A percentile compares a stretch with the other conserved stretches of the same genome.
These are phyloP conservation scores for Centaurea solstitialis DNA, from an alignment of 129 eudicot species.

Conservation along the genomic window DNA sequence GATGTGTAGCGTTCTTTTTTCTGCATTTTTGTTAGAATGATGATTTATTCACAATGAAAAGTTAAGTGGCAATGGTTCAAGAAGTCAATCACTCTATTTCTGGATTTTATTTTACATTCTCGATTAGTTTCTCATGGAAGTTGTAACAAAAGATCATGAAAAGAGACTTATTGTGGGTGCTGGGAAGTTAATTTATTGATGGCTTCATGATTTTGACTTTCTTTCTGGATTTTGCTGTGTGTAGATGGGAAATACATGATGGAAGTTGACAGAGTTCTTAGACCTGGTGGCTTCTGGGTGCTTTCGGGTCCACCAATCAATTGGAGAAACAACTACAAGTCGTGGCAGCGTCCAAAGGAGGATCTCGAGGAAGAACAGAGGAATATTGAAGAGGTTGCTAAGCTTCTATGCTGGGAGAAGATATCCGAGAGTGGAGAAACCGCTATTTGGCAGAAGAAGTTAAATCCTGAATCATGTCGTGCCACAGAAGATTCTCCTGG, in stretches of 20 bases:
- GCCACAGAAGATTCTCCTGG: slow-evolving; percentile 43
- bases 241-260: slow-evolving; percentile 88
- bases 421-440: slow-evolving; percentile 76
- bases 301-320: slow-evolving; percentile 97
- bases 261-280: slow-evolving; percentile 97
- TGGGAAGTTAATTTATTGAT: background rate
- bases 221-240: background rate
- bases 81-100: background rate
- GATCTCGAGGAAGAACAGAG: slow-evolving; percentile 83
- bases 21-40: background rate
- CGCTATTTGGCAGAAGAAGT: slow-evolving; percentile 68
- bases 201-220: slow-evolving; percentile 5
- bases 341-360: slow-evolving; percentile 92
- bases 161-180: background rate
- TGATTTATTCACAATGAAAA: background rate
- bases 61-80: background rate
- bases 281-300: slow-evolving; percentile 99
- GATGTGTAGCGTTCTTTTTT: background rate
- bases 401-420: slow-evolving; percentile 94
- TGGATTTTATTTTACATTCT: background rate
- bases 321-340: slow-evolving; percentile 70
- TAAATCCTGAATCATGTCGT: slow-evolving; percentile 69
- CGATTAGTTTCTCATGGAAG: background rate
- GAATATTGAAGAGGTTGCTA: slow-evolving; percentile 80
- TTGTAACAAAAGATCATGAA: background rate